phyloP scores from a whole-genome alignment of 176 grass and related monocot species.

The Elymus sibiricus region DNA sequence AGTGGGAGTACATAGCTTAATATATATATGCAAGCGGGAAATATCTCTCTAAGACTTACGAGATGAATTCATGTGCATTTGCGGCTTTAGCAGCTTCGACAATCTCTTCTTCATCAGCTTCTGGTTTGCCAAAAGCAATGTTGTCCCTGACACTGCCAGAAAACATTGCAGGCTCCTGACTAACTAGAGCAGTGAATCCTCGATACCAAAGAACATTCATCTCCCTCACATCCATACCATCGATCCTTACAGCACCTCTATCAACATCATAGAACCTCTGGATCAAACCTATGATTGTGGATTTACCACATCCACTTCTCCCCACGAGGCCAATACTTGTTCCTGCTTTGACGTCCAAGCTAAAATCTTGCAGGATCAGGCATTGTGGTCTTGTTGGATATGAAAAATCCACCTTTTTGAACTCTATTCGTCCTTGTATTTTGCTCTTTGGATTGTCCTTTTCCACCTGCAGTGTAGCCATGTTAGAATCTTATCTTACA shows the following conservation, averaged over 20 bases:
- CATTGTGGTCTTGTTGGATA: slow-evolving; percentile 87
- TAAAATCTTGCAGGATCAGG: slow-evolving; percentile 87
- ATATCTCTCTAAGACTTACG: slow-evolving; percentile 49
- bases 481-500: slow-evolving; percentile 25
- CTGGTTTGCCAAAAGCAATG: slow-evolving; percentile 92
- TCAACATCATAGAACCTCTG: slow-evolving; percentile 98
- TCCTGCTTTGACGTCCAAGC: slow-evolving; percentile 88
- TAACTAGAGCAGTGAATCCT: slow-evolving; percentile 83
- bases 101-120: slow-evolving; percentile 88
- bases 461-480: slow-evolving; percentile 47
- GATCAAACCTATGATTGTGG: slow-evolving; percentile 89
- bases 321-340: slow-evolving; percentile 88
- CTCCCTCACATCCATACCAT: slow-evolving; percentile 76
- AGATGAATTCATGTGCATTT: slow-evolving; percentile 96
- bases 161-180: slow-evolving; percentile 93
- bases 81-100: slow-evolving; percentile 81
- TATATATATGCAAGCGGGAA: background rate
- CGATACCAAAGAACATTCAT: slow-evolving; percentile 86
- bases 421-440: slow-evolving; percentile 87
- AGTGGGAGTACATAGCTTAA: slow-evolving; percentile 3
- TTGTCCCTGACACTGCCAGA: slow-evolving; percentile 85
- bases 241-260: slow-evolving; percentile 68
- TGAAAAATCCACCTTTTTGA: slow-evolving; percentile 89
- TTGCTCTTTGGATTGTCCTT: slow-evolving; percentile 51
- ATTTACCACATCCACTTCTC: slow-evolving; percentile 94